Evolutionary conservation across 371 early-diverging fungal genomes (phyloP).

Genomic region (Caulochytrium protostelioides): DNA sequence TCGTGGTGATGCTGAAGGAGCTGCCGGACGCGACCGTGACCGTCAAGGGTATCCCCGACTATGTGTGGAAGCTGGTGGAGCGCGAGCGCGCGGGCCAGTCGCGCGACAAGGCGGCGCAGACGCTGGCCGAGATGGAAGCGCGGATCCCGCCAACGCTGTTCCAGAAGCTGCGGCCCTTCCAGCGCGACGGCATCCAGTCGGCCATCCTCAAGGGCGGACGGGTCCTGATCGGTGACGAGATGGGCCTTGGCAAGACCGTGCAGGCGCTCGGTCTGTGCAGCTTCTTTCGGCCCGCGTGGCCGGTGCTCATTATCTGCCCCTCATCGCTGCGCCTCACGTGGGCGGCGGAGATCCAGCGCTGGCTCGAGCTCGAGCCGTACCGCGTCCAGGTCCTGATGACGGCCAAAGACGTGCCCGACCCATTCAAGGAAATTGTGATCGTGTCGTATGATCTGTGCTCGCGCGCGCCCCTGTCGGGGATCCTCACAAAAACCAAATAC

Average conservation of each 20-base stretch:
- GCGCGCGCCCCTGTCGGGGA: too few relatives aligned
- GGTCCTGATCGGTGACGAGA: slow-evolving; percentile 30
- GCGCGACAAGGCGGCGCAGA: too few relatives aligned
- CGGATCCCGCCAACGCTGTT: slow-evolving; percentile 2
- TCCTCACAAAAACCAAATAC: too few relatives aligned
- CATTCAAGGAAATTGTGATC: too few relatives aligned
- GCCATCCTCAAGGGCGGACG: slow-evolving; percentile 23
- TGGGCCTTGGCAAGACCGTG: slow-evolving; percentile 28
- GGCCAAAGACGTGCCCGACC: slow-evolving; percentile 3
- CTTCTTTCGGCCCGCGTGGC: slow-evolving; percentile 29
- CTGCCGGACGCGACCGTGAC: too few relatives aligned
- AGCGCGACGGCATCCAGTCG: slow-evolving; percentile 26
- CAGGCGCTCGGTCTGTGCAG: slow-evolving; percentile 33
- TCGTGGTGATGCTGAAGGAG: too few relatives aligned
- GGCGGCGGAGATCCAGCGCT: slow-evolving; percentile 23
- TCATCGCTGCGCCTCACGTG: slow-evolving; percentile 30
- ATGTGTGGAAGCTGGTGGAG: too few relatives aligned
- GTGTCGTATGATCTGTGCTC: slow-evolving; percentile 18
- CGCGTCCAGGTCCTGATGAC: slow-evolving; percentile 15
- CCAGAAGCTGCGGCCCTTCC: slow-evolving; percentile 17
- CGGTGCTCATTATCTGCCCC: slow-evolving; percentile 39
- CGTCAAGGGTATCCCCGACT: too few relatives aligned
- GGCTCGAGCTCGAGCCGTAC: slow-evolving; percentile 15
- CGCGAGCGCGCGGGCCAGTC: too few relatives aligned
- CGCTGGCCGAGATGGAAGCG: too few relatives aligned